phyloP scores from a whole-genome alignment of 768 basidiomycete species.

The Tylopilus rubrobrunneus region DNA sequence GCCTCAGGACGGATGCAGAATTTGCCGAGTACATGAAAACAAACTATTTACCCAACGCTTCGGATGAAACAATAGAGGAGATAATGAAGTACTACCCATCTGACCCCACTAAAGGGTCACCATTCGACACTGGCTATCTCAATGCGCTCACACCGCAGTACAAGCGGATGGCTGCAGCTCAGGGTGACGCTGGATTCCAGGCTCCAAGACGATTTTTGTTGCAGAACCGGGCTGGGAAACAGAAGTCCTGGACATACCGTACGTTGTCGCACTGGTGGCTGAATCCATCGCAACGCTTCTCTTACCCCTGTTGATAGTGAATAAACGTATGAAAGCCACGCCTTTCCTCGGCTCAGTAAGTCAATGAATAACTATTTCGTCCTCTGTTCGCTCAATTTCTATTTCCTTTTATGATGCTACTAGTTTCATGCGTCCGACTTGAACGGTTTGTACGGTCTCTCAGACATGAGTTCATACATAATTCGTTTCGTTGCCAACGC shows the following conservation, averaged over 20 bases:
- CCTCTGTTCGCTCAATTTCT: neutral
- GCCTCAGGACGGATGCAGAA: too few species aligned
- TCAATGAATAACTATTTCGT: too few species aligned
- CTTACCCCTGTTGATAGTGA: too few species aligned
- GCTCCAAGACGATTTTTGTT: slow-evolving; percentile 47
- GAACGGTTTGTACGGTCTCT: slow-evolving; percentile 38
- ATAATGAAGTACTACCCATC: slow-evolving; percentile 35
- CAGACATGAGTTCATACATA: slow-evolving; percentile 40
- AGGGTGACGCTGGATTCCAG: slow-evolving; percentile 48
- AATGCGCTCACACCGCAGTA: slow-evolving; percentile 47
- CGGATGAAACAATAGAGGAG: slow-evolving; percentile 19
- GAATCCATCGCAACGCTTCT: neutral
- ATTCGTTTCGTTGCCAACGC: slow-evolving; percentile 21
- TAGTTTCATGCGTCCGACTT: slow-evolving; percentile 45
- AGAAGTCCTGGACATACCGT: slow-evolving; percentile 37
- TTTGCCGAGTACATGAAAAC: too few species aligned
- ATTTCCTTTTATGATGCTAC: neutral
- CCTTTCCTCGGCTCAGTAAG: slow-evolving; percentile 45
- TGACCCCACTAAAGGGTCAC: slow-evolving; percentile 44
- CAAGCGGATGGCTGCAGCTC: slow-evolving; percentile 48
- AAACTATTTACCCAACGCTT: slow-evolving; percentile 26
- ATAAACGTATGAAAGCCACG: slow-evolving; percentile 39
- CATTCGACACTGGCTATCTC: slow-evolving; percentile 44
- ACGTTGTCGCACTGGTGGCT: neutral
- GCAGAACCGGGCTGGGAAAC: slow-evolving; percentile 33